Base-by-base conservation (phyloP, 108 stramenopile species). In the Conticribra weissflogii region DNA sequence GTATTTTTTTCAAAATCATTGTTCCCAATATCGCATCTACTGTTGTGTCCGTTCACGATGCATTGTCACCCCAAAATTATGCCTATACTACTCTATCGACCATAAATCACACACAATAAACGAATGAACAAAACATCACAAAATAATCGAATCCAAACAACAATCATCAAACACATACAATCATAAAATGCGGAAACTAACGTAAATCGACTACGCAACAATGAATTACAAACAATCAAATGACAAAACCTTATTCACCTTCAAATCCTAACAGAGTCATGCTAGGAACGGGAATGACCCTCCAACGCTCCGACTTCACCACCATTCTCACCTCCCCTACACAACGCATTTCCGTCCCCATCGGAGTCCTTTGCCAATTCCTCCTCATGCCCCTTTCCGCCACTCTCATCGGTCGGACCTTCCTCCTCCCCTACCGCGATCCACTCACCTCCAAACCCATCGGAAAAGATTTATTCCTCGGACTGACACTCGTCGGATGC, bases 231-330 rank as follows among this genome's bases (percentile, higher is more conserved):
- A n/a, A n/a, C n/a, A n/a, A n/a, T n/a, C n/a, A n/a, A n/a, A n/a
- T n/a, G n/a, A n/a, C n/a, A n/a, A n/a, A n/a, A n/a, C n/a, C 8
- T 53, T 4, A 53, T 24, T 53, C 51, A 53, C 14, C 51, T 15
- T 28, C 14, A 18, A 4, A 28, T 21, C n/a, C 29, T 22, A 36
- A 36, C 28, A 75, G 64, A 8, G 74, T 73, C 66, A 96, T 97
- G 94, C 66, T 88, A 14, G 94, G 86, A 36, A 97, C 95, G 54
- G 98, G 98, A 5, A 93, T 97, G 88, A 97, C 98, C 0, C 75
- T 98, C 30, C 82, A 86, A 73, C 82, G 84, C 59, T 80, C 91
- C 19, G 97, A 97, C 69, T 98, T 97, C 66, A 70, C 71, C 16
- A 67, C 64, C 17, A 89, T 97, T 12, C 51, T 93, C 18, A 59